phyloP scores from a whole-genome alignment of 2,329 filamentous ascomycete species.

The Alternaria atra region DNA sequence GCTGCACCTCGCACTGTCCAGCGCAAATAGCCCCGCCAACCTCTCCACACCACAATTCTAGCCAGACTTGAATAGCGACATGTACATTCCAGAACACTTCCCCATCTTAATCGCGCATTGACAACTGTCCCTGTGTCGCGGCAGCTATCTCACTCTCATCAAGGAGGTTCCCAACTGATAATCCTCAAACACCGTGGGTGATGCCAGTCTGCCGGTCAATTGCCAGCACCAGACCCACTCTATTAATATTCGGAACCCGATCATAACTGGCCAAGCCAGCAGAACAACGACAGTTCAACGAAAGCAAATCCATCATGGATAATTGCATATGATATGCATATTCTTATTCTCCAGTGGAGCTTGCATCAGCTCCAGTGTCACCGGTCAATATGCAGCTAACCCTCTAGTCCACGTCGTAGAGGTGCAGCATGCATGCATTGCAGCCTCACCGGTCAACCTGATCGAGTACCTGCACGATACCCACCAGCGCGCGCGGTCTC shows the following conservation, averaged over 20 bases:
- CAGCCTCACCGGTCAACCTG: conserved; percentile 40
- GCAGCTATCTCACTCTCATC: conserved; percentile 6
- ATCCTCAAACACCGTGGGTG: conserved; percentile 1
- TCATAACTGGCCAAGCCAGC: conserved; percentile 5
- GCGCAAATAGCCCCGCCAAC: conserved; percentile 8
- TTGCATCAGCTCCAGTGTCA: conserved; percentile 36
- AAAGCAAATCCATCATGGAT: conserved; percentile 1
- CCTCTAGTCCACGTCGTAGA: conserved; percentile 16
- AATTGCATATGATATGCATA: conserved; percentile 16
- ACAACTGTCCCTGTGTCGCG: conserved; percentile 12
- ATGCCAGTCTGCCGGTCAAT: conserved; percentile 9
- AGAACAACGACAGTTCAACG: conserved; percentile 4
- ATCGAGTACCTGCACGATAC: conserved; percentile 10
- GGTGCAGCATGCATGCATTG: conserved; percentile 29
- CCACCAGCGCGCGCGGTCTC: conserved; percentile 12
- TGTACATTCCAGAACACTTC: conserved; percentile 15
- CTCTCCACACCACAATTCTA: conserved; percentile 6
- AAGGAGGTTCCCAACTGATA: not conserved
- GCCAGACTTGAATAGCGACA: not conserved
- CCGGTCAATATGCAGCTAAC: conserved; percentile 22
- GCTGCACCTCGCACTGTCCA: conserved; percentile 2
- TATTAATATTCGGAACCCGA: not conserved
- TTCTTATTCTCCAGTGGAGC: conserved; percentile 19
- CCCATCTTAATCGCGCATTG: conserved; percentile 13
- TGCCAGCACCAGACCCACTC: conserved; percentile 1